Percentiles rank a stretch among this genome's conserved stretches.
Evolutionary conservation across 176 grass and related monocot species (phyloP).

Genomic region (Chloris gayana): DNA sequence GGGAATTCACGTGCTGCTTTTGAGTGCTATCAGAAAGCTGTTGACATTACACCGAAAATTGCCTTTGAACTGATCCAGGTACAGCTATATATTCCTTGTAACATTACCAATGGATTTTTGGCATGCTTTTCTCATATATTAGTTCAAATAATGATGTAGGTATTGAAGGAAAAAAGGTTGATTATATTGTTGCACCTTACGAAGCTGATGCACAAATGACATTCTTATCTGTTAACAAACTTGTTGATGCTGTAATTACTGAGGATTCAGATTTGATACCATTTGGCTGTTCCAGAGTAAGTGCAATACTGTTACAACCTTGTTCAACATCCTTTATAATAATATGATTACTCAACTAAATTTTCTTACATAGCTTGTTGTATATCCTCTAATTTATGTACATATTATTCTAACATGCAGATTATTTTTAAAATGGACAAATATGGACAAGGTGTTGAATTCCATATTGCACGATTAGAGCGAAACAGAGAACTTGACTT

Average conservation of each 20-base stretch:
- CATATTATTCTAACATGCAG: constrained; percentile 37
- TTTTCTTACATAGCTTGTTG: constrained; percentile 1
- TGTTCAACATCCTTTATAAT: constrained; percentile 16
- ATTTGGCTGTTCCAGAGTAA: constrained; percentile 98
- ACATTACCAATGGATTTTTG: constrained; percentile 1
- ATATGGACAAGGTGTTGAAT: constrained; percentile 96
- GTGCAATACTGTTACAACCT: constrained; percentile 34
- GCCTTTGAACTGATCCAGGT: constrained; percentile 90
- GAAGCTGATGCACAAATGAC: constrained; percentile 98
- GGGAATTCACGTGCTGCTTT: constrained; percentile 89
- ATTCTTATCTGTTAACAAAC: constrained; percentile 93
- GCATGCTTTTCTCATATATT: not conserved
- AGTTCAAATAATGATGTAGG: constrained; percentile 55
- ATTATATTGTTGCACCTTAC: constrained; percentile 97
- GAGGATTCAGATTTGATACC: constrained; percentile 98
- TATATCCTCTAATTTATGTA: constrained; percentile 13
- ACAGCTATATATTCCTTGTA: constrained; percentile 26
- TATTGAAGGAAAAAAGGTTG: constrained; percentile 80
- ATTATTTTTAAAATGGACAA: constrained; percentile 99
- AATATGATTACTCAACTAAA: constrained; percentile 3
- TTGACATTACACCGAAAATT: constrained; percentile 92
- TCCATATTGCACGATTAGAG: constrained; percentile 59
- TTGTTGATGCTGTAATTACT: constrained; percentile 94
- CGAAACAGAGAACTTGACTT: constrained; percentile 85
- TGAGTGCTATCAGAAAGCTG: constrained; percentile 96